Evolutionary conservation across 176 grass and related monocot genomes (phyloP), one percentile per base, ranked within the genome.

Genomic region (Aechmea fasciata): DNA sequence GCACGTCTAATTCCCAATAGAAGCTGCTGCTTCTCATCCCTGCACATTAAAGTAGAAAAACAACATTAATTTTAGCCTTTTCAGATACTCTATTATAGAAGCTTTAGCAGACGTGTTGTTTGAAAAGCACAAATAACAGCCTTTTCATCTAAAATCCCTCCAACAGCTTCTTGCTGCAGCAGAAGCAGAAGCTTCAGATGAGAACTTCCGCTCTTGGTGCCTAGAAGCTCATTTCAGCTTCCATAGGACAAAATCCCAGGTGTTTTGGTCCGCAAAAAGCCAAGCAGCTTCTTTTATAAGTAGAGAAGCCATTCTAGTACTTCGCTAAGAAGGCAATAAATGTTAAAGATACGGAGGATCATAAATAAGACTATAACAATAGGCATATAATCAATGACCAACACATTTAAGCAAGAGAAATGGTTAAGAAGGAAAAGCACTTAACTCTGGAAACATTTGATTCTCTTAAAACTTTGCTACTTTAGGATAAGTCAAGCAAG

Each of bases 21-120:
- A 79, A 99, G 71, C 49, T 99, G 95, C 47, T 99, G 95, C 28
- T 87, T 99, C 71, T 99, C 90, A 22, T 99, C 95, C 83, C 95
- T 99, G 77, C 50, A 70, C 69, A 71, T 11, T 41, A 52, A 33
- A 18, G 65, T 26, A 19, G 17, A 55, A 69, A 77, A 81, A 7
- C 52, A 73, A 41, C 33, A 41, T 10, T 22, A 61, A 18, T 61
- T 10, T 18, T 14, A 47, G 13, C 6, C 10, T 19, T 67, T 19
- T 61, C 17, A 61, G 20, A 18, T 61, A 61, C 20, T 23, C 22
- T 23, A 23, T 61, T 22, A n/a, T 22, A 61, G 55, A 61, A 61
- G 17, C 33, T 41, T 41, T 41, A 5, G 33, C 33, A 41, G 33
- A 41, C 33, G 33, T 41, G 33, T 41, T 41, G 33, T 41, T 41